Evolutionary conservation across 2,329 filamentous ascomycete genomes (phyloP), one percentile per base, ranked within the genome.

Genomic region (Akanthomyces dipterigenus): DNA sequence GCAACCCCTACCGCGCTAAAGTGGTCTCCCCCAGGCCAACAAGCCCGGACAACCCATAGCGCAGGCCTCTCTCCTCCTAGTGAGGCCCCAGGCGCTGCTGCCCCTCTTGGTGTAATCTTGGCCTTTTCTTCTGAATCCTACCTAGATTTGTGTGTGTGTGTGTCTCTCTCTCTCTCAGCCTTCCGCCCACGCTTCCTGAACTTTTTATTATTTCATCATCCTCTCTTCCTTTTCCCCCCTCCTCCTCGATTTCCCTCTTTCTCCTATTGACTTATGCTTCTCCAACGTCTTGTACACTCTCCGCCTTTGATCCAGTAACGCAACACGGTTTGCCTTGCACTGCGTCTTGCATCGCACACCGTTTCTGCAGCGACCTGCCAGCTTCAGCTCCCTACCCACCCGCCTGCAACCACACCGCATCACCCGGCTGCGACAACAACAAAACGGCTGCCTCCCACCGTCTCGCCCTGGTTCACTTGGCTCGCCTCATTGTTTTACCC

Each of bases 361-460:
- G 46, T 59, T 59, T 59, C 56, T 59, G 46, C 46, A 59, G 56
- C 48, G 46, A 59, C 56, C 38, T 59, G 56, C 26, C 36, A 24
- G 22, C 36, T 14, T 16, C 36, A 38, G 51, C 36, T 43, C n/a
- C 36, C 24, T 22, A 12, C 26, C 24, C 6, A 31, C 9, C 36
- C 42, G 22, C 11, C 34, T 50, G 46, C 55, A 50, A 51, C 46
- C 56, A 59, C 56, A 59, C 56, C 56, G 56, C 56, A 59, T 49
- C 55, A 20, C 55, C 45, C 42, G 24, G 22, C 56, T 43, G 38
- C 50, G 34, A 40, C 34, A 55, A 61, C 50, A 59, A 50, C 31
- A 55, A 55, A 54, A 43, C 34, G 56, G 28, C 9, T 26, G 28
- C 26, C 28, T 26, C 55, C 43, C 55, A 38, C 55, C 42, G 20